These are phyloP conservation scores for Fusarium zealandicum DNA, from an alignment of 2,329 filamentous ascomycete genomes.

Conservation along the genomic window DNA sequence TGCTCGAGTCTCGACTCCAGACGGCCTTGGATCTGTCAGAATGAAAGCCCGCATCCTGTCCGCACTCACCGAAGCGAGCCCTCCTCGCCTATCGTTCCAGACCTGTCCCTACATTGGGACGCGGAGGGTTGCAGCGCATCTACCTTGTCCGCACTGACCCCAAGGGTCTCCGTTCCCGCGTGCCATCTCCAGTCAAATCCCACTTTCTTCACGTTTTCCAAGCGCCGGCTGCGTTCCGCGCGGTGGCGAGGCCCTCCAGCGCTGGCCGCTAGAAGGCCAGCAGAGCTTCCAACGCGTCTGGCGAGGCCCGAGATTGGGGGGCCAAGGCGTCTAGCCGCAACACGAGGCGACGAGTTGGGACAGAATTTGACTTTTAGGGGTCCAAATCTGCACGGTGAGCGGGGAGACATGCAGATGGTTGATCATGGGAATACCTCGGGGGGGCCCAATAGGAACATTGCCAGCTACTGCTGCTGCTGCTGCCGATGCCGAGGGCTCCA, in stretches of 20 bases:
- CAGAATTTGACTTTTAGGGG: background rate
- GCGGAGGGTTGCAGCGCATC: conserved; percentile 10
- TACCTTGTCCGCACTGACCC: conserved; percentile 2
- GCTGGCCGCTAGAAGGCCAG: conserved; percentile 18
- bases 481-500: background rate
- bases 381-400: background rate
- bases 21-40: no score
- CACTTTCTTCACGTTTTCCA: background rate
- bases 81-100: conserved; percentile 30
- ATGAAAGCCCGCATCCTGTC: background rate
- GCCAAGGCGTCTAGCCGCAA: background rate
- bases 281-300: conserved; percentile 9
- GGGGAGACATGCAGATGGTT: conserved; percentile 8
- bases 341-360: background rate
- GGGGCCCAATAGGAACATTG: conserved; percentile 1
- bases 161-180: conserved; percentile 4
- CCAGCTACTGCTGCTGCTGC: background rate
- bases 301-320: conserved; percentile 16
- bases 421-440: background rate
- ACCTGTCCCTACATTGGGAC: conserved; percentile 6
- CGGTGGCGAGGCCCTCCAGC: background rate
- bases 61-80: conserved; percentile 23
- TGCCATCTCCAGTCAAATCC: conserved; percentile 6
- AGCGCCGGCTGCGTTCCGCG: conserved; percentile 17
- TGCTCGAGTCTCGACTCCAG: background rate